Conservation (phyloP, 768 basidiomycete species). For the Suillus brevipes region DNA sequence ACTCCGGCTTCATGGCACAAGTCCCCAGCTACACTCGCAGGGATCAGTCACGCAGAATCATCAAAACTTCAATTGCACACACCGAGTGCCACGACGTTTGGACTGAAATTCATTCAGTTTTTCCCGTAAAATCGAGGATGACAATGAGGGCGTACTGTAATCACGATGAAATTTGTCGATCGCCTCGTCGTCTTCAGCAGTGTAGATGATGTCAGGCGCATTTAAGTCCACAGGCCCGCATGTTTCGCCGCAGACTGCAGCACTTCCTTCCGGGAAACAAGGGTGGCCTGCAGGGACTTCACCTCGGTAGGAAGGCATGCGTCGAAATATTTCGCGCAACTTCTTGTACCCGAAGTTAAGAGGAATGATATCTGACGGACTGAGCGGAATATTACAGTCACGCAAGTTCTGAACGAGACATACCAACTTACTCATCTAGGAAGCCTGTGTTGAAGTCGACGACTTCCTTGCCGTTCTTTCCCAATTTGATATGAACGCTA, state of each 20-base stretch:
- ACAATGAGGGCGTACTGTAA: not conserved
- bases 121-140: too few species aligned
- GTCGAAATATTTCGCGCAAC: conserved; percentile 51
- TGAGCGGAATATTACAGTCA: not conserved
- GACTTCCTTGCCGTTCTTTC: conserved; percentile 40
- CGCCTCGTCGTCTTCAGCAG: too few species aligned
- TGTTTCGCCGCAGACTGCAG: too few species aligned
- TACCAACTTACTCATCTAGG: conserved; percentile 40
- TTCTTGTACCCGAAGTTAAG: conserved; percentile 58
- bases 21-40: too few species aligned
- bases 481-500: conserved; percentile 47
- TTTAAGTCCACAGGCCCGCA: too few species aligned
- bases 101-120: conserved; percentile 10
- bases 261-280: conserved; percentile 22
- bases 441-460: conserved; percentile 47
- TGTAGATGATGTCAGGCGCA: too few species aligned
- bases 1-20: too few species aligned
- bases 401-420: not conserved
- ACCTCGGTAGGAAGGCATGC: conserved; percentile 41
- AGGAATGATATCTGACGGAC: too few species aligned
- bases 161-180: too few species aligned
- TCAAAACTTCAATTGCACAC: not conserved
- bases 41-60: too few species aligned
- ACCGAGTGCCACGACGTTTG: conserved; percentile 19
- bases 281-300: conserved; percentile 26